Evolutionary conservation across 768 basidiomycete species (phyloP).

Genomic region (Trametes meyenii): DNA sequence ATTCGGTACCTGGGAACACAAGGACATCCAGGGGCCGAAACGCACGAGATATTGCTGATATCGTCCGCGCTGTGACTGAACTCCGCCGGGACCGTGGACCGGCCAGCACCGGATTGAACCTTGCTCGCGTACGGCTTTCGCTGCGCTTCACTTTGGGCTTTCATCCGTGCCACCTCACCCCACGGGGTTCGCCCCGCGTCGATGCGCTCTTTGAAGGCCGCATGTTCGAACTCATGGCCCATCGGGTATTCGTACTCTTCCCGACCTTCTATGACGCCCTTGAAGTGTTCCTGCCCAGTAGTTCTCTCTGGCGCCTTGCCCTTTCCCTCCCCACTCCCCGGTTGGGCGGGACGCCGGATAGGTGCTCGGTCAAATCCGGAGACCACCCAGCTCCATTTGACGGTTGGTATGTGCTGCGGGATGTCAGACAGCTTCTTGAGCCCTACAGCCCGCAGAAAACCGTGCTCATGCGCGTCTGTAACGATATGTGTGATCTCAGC

Average conservation of each 20-base stretch:
- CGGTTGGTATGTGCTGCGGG: conserved; percentile 64
- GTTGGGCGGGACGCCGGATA: conserved; percentile 25
- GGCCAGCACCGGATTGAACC: background rate
- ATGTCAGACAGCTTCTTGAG: conserved; percentile 57
- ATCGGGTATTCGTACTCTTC: conserved; percentile 9
- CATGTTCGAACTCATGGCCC: conserved; percentile 19
- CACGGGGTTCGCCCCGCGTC: conserved; percentile 17
- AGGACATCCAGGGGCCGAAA: conserved; percentile 14
- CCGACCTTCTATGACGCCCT: background rate
- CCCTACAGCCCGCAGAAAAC: conserved; percentile 45
- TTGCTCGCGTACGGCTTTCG: background rate
- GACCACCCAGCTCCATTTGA: conserved; percentile 65
- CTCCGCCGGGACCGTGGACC: background rate
- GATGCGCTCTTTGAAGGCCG: conserved; percentile 25
- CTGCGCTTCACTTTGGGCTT: conserved; percentile 20
- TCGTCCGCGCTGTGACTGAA: conserved; percentile 30
- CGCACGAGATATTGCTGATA: conserved; percentile 53
- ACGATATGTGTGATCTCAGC: conserved; percentile 67
- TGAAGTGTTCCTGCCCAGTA: background rate
- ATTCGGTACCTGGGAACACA: background rate
- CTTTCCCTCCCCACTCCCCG: background rate
- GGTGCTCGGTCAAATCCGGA: conserved; percentile 37
- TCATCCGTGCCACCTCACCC: conserved; percentile 12
- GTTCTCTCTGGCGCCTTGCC: conserved; percentile 1
- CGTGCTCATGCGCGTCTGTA: conserved; percentile 37